Evolutionary conservation across 495 filamentous ascomycete species (phyloP).

Genomic region (Pseudotulostoma volvatum): DNA sequence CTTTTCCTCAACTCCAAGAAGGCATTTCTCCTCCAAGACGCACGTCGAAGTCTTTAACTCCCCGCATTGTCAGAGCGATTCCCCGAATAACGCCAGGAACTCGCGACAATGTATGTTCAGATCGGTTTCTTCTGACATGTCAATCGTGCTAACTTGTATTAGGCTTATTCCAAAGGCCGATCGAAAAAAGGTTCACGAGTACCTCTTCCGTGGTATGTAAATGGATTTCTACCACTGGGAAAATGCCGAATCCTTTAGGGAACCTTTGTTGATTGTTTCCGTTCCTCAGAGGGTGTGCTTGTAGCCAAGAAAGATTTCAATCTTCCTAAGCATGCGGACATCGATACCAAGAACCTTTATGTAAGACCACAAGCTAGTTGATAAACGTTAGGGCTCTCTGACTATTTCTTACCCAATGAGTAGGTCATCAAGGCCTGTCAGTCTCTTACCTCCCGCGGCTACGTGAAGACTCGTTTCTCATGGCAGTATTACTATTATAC

Average conservation of each 20-base stretch:
- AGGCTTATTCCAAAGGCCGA: slow-evolving; percentile 99
- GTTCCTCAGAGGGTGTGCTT: slow-evolving; percentile 88
- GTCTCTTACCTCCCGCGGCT: slow-evolving; percentile 93
- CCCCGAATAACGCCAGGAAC: slow-evolving; percentile 42
- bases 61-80: slow-evolving; percentile 39
- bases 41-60: too few relatives aligned
- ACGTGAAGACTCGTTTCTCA: slow-evolving; percentile 98
- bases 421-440: slow-evolving; percentile 94
- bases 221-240: slow-evolving; percentile 1
- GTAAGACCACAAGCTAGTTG: slow-evolving; percentile 17
- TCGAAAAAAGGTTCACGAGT: slow-evolving; percentile 99
- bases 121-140: slow-evolving; percentile 2
- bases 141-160: slow-evolving; percentile 2
- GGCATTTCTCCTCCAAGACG: too few relatives aligned
- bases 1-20: too few relatives aligned
- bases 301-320: slow-evolving; percentile 98
- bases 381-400: background rate
- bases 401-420: slow-evolving; percentile 4
- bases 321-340: slow-evolving; percentile 79
- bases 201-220: slow-evolving; percentile 87
- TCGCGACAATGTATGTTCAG: slow-evolving; percentile 43
- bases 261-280: slow-evolving; percentile 10
- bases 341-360: slow-evolving; percentile 97
- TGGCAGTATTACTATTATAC: slow-evolving; percentile 99
- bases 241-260: too few relatives aligned